phyloP scores from a whole-genome alignment of 1,139 yeast species.

The Yamadazyma pseudoaaseri region DNA sequence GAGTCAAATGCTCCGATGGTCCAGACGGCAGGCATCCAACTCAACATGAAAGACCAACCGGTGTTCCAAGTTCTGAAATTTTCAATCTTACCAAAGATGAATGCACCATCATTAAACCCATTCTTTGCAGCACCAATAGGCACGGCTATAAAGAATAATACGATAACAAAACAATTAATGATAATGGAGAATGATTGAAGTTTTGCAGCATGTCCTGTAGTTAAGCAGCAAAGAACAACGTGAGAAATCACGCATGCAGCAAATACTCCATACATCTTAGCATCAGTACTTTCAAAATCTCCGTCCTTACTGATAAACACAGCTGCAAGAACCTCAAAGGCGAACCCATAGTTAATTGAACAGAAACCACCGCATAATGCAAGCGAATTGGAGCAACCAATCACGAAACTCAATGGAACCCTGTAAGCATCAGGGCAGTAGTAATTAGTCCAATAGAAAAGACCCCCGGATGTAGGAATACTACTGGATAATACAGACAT shows the following conservation, averaged over 20 bases:
- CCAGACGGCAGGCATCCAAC: constrained; percentile 69
- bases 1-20: constrained; percentile 70
- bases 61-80: constrained; percentile 58
- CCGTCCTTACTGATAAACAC: constrained; percentile 31
- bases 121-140: constrained; percentile 49
- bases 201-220: constrained; percentile 48
- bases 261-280: constrained; percentile 34
- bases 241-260: constrained; percentile 32
- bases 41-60: constrained; percentile 65
- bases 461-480: constrained; percentile 74
- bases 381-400: constrained; percentile 40
- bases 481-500: constrained; percentile 69
- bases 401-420: constrained; percentile 42
- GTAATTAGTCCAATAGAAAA: constrained; percentile 55
- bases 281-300: constrained; percentile 29
- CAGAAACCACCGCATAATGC: constrained; percentile 39
- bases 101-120: constrained; percentile 36
- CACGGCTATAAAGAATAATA: constrained; percentile 63
- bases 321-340: constrained; percentile 34
- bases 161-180: constrained; percentile 53
- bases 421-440: constrained; percentile 31
- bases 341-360: constrained; percentile 40
- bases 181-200: constrained; percentile 61
- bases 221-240: constrained; percentile 28
- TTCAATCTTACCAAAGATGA: constrained; percentile 56